Conservation (phyloP, 306 rosid species). For the Benincasa hispida region DNA sequence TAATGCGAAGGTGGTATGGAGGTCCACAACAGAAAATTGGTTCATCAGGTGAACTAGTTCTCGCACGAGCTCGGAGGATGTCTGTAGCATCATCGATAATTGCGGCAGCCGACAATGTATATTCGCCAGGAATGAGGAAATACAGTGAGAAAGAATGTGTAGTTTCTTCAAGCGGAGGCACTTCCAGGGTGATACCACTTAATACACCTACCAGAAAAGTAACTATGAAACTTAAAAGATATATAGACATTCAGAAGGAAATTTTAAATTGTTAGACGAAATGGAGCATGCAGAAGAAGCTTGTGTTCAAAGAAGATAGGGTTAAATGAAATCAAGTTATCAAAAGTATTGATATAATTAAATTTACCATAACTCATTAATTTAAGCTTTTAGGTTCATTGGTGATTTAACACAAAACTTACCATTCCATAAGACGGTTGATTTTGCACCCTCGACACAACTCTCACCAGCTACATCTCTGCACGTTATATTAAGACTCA, state of each 20-base stretch:
- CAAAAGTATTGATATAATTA: no score
- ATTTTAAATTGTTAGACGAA: neutral
- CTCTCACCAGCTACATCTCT: conserved; percentile 95
- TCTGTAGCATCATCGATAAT: conserved; percentile 71
- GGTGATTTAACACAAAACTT: conserved; percentile 7
- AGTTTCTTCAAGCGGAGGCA: conserved; percentile 67
- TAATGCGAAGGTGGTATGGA: conserved; percentile 67
- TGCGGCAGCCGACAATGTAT: conserved; percentile 66
- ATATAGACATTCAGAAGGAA: neutral
- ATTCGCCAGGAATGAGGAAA: conserved; percentile 90
- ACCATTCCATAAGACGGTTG: conserved; percentile 90
- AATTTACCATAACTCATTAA: no score
- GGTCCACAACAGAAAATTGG: conserved; percentile 93
- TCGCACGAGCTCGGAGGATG: conserved; percentile 78
- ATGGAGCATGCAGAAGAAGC: neutral
- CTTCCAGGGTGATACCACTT: conserved; percentile 57
- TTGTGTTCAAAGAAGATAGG: neutral
- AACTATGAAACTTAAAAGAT: neutral
- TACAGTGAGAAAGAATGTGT: conserved; percentile 68
- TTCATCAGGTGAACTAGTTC: conserved; percentile 52
- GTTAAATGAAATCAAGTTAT: no score
- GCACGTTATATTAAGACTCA: conserved; percentile 69
- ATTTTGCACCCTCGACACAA: conserved; percentile 66
- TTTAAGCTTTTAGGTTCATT: no score
- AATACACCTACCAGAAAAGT: conserved; percentile 46